Evolutionary conservation across 805 yeast genomes (phyloP).

Genomic region (Candida anglica): DNA sequence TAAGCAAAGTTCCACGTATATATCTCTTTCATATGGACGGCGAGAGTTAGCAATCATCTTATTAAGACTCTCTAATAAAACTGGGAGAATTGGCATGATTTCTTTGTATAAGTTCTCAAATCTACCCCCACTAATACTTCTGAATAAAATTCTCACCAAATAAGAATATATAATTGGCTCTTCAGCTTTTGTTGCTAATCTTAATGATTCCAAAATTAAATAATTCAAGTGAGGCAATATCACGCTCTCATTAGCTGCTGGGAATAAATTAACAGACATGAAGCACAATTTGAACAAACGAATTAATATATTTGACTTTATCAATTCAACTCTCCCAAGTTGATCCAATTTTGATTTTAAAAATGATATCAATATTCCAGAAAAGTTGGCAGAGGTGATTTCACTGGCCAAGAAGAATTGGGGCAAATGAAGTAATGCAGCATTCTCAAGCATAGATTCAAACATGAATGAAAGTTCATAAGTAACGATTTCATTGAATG

Average conservation of each 20-base stretch:
- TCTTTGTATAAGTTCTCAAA: conserved; percentile 91
- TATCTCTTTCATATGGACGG: conserved; percentile 85
- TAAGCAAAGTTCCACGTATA: conserved; percentile 90
- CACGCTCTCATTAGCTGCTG: conserved; percentile 81
- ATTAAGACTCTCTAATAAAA: conserved; percentile 79
- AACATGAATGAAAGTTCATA: conserved; percentile 76
- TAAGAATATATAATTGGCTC: conserved; percentile 91
- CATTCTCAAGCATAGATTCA: conserved; percentile 74
- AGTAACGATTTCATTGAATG: conserved; percentile 88
- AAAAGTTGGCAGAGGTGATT: conserved; percentile 88
- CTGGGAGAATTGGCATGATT: conserved; percentile 86
- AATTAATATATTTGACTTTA: conserved; percentile 75
- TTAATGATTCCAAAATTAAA: conserved; percentile 74
- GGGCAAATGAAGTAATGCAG: conserved; percentile 84
- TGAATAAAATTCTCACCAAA: conserved; percentile 79
- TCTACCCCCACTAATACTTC: conserved; percentile 96
- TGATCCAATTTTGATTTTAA: conserved; percentile 68
- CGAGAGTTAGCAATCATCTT: conserved; percentile 78
- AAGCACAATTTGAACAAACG: conserved; percentile 88
- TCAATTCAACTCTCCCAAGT: conserved; percentile 75
- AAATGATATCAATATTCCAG: conserved; percentile 76
- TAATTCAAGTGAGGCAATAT: conserved; percentile 84
- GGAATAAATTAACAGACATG: conserved; percentile 92
- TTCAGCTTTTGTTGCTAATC: conserved; percentile 75
- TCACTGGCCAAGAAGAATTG: conserved; percentile 94